Evolutionary conservation across 257 asterid species (phyloP).

Genomic region (Scutellaria minor): DNA sequence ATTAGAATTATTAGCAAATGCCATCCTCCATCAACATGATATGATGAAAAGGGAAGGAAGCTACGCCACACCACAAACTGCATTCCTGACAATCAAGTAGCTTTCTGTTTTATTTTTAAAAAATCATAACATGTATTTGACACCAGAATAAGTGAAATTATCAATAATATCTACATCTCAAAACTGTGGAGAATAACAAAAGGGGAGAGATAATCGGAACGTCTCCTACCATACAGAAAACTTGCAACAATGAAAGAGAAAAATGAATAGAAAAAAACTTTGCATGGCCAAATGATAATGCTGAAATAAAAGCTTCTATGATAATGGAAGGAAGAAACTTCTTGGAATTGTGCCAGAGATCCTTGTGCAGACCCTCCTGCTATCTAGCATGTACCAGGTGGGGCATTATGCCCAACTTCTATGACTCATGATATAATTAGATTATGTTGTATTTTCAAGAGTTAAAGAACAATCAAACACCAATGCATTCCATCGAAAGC

Average conservation of each 20-base stretch:
- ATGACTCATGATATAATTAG: background rate
- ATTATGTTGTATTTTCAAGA: conserved; percentile 4
- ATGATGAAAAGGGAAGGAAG: background rate
- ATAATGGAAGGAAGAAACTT: background rate
- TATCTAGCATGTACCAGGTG: background rate
- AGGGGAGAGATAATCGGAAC: background rate
- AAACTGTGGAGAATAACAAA: background rate
- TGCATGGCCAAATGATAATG: too few species aligned
- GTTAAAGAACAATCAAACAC: background rate
- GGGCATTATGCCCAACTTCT: background rate
- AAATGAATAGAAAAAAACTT: too few species aligned
- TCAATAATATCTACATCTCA: background rate
- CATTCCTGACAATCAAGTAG: background rate
- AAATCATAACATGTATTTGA: background rate
- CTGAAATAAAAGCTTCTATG: too few species aligned
- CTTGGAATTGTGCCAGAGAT: conserved; percentile 15
- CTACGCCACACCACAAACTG: background rate
- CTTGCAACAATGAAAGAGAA: too few species aligned
- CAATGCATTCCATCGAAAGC: conserved; percentile 1
- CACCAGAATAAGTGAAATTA: conserved; percentile 2
- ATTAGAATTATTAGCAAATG: background rate
- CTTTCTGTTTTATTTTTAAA: background rate
- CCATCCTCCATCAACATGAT: background rate
- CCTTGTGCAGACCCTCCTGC: background rate
- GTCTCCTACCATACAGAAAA: background rate